Evolutionary conservation across 2,329 filamentous ascomycete genomes (phyloP), one percentile per base, ranked within the genome.

Genomic region (Cordyceps sp.): DNA sequence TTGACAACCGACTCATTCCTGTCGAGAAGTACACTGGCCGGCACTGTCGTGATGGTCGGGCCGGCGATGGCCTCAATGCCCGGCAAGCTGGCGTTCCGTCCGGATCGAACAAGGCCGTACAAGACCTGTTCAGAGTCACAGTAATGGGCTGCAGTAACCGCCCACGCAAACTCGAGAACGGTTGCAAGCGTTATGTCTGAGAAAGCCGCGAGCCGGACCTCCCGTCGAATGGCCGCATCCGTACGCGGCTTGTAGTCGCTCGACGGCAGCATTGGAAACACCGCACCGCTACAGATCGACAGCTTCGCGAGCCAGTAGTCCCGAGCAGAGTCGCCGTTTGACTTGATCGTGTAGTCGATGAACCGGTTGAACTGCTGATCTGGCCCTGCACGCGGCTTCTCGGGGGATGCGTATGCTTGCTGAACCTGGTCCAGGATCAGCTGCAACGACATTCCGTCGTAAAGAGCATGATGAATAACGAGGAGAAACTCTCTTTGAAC

Each of bases 391-490:
- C 10, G 9, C 4, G 36, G 30, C 14, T 52, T 45, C n/a, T 50
- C 52, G 0, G n/a, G n/a, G n/a, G n/a, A n/a, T n/a, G 50, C 46
- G 28, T 56, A 61, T 4, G 53, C 54, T 12, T 44, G 45, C 36
- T 61, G 58, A 29, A 62, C 49, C 30, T 56, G 53, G 16, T 59
- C 54, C 21, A 64, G 49, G 3, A 64, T 44, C 4, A 64, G 43
- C 5, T 56, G 54, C 53, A 64, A 57, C 2, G 56, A 62, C 63
- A 64, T 67, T 13, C 64, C 64, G 32, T 69, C 65, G 34, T 69
- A 69, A 1, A 67, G 44, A 10, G 57, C 58, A 38, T 69, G 64
- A 35, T 69, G 64, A 42, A 66, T 58, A 1, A 61, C 61, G 39
- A 63, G 46, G 27, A 24, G 14, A 30, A 38, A 23, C 15, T 33